Evolutionary conservation across 768 basidiomycete species (phyloP).

Genomic region (Boletellus sp.): DNA sequence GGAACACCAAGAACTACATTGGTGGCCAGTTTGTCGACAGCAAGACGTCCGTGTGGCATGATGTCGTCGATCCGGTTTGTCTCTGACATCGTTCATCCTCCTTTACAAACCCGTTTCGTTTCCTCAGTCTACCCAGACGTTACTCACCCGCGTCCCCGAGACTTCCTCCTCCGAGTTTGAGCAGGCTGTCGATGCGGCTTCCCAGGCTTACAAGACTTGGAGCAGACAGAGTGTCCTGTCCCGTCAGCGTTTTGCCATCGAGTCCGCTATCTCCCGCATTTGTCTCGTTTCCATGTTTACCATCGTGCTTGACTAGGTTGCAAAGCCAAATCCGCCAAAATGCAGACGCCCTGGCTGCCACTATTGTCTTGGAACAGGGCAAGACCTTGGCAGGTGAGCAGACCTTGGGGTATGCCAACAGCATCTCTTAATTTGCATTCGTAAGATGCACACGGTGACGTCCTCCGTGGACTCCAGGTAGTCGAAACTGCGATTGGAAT

Average conservation of each 20-base stretch:
- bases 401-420: neutral
- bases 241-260: constrained; percentile 83
- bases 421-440: neutral
- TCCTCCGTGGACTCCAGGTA: constrained; percentile 89
- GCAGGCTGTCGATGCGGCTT: constrained; percentile 78
- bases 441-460: constrained; percentile 90
- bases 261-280: constrained; percentile 51
- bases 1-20: constrained; percentile 87
- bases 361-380: constrained; percentile 93
- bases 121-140: constrained; percentile 78
- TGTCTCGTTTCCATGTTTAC: constrained; percentile 2
- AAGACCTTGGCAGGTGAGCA: constrained; percentile 79
- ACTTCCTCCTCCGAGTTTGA: constrained; percentile 79
- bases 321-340: constrained; percentile 85
- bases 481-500: constrained; percentile 78
- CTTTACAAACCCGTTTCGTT: neutral
- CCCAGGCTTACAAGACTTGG: constrained; percentile 86
- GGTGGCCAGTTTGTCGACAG: constrained; percentile 88
- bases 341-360: constrained; percentile 78
- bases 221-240: constrained; percentile 78
- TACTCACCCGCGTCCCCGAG: constrained; percentile 88
- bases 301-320: constrained; percentile 48
- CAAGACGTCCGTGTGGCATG: constrained; percentile 73
- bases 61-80: constrained; percentile 85
- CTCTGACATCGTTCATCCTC: neutral